Conservation (phyloP, 192 early-diverging fungal genomes). For the Bifiguratus adelaidae region DNA sequence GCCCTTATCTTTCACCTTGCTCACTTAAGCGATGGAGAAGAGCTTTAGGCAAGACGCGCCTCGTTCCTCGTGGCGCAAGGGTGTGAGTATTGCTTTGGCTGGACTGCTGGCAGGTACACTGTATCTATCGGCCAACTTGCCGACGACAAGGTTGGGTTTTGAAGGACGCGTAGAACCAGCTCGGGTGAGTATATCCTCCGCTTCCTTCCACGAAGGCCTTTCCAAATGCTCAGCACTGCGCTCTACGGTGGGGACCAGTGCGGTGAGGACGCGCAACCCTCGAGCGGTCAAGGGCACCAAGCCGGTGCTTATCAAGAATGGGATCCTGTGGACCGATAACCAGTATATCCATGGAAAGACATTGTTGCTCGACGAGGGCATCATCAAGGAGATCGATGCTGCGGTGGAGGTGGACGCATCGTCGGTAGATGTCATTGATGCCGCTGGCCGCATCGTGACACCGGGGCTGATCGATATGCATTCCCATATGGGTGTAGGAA, state of each 20-base stretch:
- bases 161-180: too few relatives aligned
- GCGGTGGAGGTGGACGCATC: conserved; percentile 19
- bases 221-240: conserved; percentile 14
- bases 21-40: too few relatives aligned
- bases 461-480: conserved; percentile 76
- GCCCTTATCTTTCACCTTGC: too few relatives aligned
- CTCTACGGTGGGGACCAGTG: background rate
- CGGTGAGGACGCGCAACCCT: conserved; percentile 23
- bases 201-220: conserved; percentile 11
- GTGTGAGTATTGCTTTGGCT: too few relatives aligned
- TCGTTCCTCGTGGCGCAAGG: too few relatives aligned
- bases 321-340: conserved; percentile 27
- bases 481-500: conserved; percentile 38
- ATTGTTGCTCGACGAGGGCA: conserved; percentile 39
- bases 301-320: conserved; percentile 44
- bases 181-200: conserved; percentile 20
- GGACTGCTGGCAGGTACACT: too few relatives aligned
- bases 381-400: conserved; percentile 37
- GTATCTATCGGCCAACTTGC: too few relatives aligned
- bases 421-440: conserved; percentile 53
- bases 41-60: too few relatives aligned
- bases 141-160: too few relatives aligned
- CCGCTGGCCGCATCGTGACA: conserved; percentile 53
- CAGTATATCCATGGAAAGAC: conserved; percentile 43
- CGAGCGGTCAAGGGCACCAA: conserved; percentile 22